These are phyloP conservation scores for Solanum ahanhuiri DNA, from an alignment of 257 asterid genomes.

Conservation along the genomic window DNA sequence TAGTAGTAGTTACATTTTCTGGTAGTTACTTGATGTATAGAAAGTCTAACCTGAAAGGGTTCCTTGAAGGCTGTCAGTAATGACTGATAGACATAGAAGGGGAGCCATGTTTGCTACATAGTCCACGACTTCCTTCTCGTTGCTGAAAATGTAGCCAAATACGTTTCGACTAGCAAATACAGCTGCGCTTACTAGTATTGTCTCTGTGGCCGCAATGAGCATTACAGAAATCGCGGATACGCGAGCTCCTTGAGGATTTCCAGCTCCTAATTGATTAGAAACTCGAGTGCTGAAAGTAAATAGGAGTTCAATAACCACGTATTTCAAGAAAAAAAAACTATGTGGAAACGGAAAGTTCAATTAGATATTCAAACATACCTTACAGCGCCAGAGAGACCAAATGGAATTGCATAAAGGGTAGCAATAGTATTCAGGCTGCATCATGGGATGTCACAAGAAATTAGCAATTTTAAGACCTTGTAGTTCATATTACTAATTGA, in stretches of 20 bases:
- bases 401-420: slow-evolving; percentile 59
- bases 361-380: slow-evolving; percentile 27
- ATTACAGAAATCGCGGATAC: slow-evolving; percentile 36
- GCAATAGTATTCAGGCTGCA: slow-evolving; percentile 42
- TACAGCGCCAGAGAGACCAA: slow-evolving; percentile 67
- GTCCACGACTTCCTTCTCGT: slow-evolving; percentile 60
- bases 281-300: slow-evolving; percentile 55
- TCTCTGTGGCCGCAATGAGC: slow-evolving; percentile 41
- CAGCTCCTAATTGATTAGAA: slow-evolving; percentile 80
- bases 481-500: not conserved
- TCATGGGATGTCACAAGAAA: not conserved
- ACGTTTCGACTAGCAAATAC: slow-evolving; percentile 46
- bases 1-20: not conserved
- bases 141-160: slow-evolving; percentile 71
- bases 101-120: slow-evolving; percentile 65
- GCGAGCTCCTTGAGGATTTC: slow-evolving; percentile 53
- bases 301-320: not conserved
- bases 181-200: slow-evolving; percentile 21
- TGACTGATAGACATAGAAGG: slow-evolving; percentile 47
- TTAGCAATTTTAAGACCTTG: not conserved
- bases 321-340: not conserved
- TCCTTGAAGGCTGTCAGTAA: slow-evolving; percentile 62
- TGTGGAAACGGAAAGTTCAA: not conserved
- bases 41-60: slow-evolving; percentile 42
- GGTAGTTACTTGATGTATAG: not conserved